A percentile compares a stretch with the other conserved stretches of the same genome.
These are phyloP conservation scores for Flagelloscypha sp. DNA, from an alignment of 768 basidiomycete species.

Conservation along the genomic window DNA sequence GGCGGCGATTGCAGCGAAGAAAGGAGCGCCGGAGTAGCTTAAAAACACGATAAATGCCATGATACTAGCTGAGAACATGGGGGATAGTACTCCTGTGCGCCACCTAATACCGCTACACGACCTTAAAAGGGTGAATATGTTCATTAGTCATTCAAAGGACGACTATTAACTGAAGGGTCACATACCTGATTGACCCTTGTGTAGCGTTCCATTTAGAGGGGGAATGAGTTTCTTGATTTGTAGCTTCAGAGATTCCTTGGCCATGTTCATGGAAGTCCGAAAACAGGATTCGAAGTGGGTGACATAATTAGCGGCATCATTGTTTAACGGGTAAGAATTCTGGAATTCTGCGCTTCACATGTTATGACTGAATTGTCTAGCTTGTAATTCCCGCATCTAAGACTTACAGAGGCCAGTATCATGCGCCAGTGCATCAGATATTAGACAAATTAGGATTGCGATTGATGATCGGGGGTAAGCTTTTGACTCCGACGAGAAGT, in stretches of 20 bases:
- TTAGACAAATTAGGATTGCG: too few relatives aligned
- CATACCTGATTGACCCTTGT: constrained; percentile 91
- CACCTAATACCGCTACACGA: constrained; percentile 88
- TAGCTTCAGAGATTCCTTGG: constrained; percentile 50
- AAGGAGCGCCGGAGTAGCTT: constrained; percentile 96
- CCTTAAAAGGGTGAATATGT: constrained; percentile 32
- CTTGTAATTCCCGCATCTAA: too few relatives aligned
- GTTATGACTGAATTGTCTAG: too few relatives aligned
- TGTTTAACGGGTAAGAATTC: too few relatives aligned
- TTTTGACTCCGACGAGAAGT: too few relatives aligned
- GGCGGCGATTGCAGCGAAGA: constrained; percentile 88
- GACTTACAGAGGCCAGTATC: too few relatives aligned
- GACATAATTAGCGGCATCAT: too few relatives aligned
- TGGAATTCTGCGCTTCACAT: too few relatives aligned
- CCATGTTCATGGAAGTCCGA: too few relatives aligned
- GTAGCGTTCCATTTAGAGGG: constrained; percentile 77
- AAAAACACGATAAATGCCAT: neutral
- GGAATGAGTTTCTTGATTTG: constrained; percentile 82
- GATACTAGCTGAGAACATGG: neutral
- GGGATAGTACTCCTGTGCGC: constrained; percentile 75
- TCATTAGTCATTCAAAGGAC: neutral
- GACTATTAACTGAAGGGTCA: constrained; percentile 4
- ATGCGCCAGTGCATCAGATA: too few relatives aligned
- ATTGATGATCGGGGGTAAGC: too few relatives aligned
- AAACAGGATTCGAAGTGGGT: too few relatives aligned